phyloP scores from a whole-genome alignment of 352 stramenopile genomes.

The Phytophthora pini region DNA sequence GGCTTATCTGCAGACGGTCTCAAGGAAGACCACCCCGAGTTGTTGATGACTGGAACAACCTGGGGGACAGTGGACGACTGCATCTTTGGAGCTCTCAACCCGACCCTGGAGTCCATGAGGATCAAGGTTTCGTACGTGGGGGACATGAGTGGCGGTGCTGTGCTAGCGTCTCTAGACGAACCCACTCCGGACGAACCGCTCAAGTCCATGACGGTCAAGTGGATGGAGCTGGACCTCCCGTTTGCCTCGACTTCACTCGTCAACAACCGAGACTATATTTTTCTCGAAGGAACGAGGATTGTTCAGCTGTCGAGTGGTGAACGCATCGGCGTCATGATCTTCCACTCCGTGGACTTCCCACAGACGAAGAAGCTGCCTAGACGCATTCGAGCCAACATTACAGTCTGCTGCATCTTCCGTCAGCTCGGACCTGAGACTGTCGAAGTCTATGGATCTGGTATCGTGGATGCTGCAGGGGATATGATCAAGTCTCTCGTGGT shows the following conservation, averaged over 20 bases:
- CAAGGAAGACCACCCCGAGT: conserved; percentile 20
- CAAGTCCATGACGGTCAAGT: conserved; percentile 44
- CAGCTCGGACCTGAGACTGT: conserved; percentile 49
- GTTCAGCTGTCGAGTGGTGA: conserved; percentile 39
- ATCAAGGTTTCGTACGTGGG: conserved; percentile 57
- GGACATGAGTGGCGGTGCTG: conserved; percentile 43
- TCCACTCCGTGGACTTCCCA: conserved; percentile 56
- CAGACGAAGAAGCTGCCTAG: conserved; percentile 44
- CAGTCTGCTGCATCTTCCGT: conserved; percentile 58
- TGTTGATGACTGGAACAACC: conserved; percentile 42
- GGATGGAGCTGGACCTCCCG: conserved; percentile 45
- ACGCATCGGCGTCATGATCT: conserved; percentile 49
- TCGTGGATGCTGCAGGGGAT: conserved; percentile 35
- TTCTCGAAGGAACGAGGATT: conserved; percentile 51
- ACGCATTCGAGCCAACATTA: conserved; percentile 55
- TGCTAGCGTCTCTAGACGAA: conserved; percentile 46
- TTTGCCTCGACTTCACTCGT: conserved; percentile 33
- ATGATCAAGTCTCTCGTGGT: conserved; percentile 38
- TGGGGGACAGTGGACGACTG: conserved; percentile 46
- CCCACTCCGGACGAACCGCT: conserved; percentile 57
- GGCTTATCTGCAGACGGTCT: conserved; percentile 1
- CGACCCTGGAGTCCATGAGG: conserved; percentile 43
- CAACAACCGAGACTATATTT: conserved; percentile 55
- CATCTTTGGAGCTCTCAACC: conserved; percentile 50
- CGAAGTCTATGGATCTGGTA: conserved; percentile 49